Evolutionary conservation across 2,329 filamentous ascomycete genomes (phyloP).

Genomic region (Sordariomycetes sp.): DNA sequence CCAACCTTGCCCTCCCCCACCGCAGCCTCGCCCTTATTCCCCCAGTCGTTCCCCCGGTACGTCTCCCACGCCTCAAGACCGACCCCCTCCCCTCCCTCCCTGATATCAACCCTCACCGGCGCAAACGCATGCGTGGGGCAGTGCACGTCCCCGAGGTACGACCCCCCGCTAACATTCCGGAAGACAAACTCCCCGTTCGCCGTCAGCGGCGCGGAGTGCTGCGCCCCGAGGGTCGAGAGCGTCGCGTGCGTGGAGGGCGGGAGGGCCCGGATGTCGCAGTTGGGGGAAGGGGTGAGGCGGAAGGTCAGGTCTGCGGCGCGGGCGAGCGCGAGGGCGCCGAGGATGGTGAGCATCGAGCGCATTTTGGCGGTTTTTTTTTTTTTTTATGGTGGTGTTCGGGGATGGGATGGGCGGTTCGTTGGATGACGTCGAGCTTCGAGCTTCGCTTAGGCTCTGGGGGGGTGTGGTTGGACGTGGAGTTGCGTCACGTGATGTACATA

Average conservation of each 20-base stretch:
- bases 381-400: no score
- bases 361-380: not conserved
- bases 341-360: conserved; percentile 13
- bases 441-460: not conserved
- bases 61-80: conserved; percentile 64
- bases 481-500: not conserved
- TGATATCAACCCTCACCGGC: conserved; percentile 68
- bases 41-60: conserved; percentile 81
- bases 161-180: conserved; percentile 53
- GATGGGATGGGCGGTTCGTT: not conserved
- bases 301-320: conserved; percentile 30
- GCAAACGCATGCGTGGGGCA: conserved; percentile 62
- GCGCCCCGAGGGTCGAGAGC: conserved; percentile 26
- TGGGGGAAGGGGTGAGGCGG: conserved; percentile 19
- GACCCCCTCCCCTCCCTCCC: conserved; percentile 46
- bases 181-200: conserved; percentile 63
- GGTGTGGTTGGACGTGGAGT: not conserved
- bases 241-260: conserved; percentile 56
- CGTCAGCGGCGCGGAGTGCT: conserved; percentile 47
- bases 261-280: conserved; percentile 35
- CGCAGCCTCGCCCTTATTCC: conserved; percentile 58
- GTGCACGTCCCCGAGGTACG: conserved; percentile 74
- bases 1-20: conserved; percentile 37
- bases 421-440: not conserved
- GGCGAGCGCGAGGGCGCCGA: conserved; percentile 18